Evolutionary conservation across 2,329 filamentous ascomycete species (phyloP).

Genomic region (Hymenoscyphus fraxineus): DNA sequence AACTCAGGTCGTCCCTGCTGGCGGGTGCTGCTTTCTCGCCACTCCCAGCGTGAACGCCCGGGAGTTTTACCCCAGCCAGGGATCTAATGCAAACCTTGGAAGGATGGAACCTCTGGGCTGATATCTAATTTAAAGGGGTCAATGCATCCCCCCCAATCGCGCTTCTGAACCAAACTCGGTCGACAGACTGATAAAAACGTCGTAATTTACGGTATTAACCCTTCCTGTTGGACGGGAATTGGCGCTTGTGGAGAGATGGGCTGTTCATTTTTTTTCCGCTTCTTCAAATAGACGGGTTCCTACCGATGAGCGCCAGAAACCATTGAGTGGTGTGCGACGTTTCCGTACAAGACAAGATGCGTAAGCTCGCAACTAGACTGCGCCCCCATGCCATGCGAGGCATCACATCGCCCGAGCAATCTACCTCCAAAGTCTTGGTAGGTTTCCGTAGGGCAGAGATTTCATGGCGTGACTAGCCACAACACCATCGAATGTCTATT

Average conservation of each 20-base stretch:
- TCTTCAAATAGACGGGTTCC: neutral
- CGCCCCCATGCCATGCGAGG: neutral
- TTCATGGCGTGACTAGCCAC: neutral
- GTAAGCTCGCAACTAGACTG: neutral
- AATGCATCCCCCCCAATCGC: constrained; percentile 3
- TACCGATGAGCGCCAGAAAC: neutral
- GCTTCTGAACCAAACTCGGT: neutral
- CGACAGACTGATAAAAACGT: neutral
- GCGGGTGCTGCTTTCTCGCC: neutral
- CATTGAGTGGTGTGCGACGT: neutral
- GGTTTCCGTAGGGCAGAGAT: neutral
- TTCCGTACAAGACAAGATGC: neutral
- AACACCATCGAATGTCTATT: neutral
- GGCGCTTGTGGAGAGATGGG: neutral
- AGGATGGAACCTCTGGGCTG: constrained; percentile 3
- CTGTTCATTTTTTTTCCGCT: neutral
- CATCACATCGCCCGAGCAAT: neutral
- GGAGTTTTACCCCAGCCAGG: constrained; percentile 1
- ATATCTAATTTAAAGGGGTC: constrained; percentile 8
- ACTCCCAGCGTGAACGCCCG: neutral
- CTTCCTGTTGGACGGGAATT: neutral
- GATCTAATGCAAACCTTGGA: neutral
- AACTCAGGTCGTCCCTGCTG: neutral
- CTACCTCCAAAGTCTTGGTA: neutral
- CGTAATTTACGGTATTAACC: neutral